Evolutionary conservation across 23 red algal genomes (phyloP), one percentile per base, ranked within the genome.

Genomic region (Gracilaria caudata): DNA sequence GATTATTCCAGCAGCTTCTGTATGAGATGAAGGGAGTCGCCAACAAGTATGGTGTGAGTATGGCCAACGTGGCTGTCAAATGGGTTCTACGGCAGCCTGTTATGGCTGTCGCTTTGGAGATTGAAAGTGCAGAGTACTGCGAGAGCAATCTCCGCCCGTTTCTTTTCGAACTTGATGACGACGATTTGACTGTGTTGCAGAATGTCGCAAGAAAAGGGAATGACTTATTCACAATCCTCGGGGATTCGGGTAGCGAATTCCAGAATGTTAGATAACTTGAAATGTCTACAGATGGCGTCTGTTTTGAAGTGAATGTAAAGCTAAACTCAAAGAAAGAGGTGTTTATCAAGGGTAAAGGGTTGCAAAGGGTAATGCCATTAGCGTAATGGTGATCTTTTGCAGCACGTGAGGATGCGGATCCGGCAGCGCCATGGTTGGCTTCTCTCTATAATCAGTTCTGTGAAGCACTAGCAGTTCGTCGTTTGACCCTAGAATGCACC

Each of bases 1-100:
- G 74, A 16, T 38, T 89, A 21, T 89, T 89, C 60, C 85, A 89
- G 28, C 64, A 89, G 33, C 68, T 89, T 47, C 72, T 89, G 7
- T 89, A 89, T 55, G 74, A 68, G 35, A 79, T 89, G 24, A 89
- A 89, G 35, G 72, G 55, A 16, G 60, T 89, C 28, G 85, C 85
- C 4, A 72, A 89, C 55, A 89, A 89, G 56, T 56, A 89, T 65
- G 85, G 61, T 21, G 85, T 89, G 49, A 89, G 72, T 66, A 79
- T 89, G 85, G 72, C 68, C 11, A 89, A 78, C 49, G 85, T 89
- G 19, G 85, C 68, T 13, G 61, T 89, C 34, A 89, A 77, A 26
- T 89, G 85, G 85, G 85, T 54, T 7, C 55, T 89, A 10, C 43
- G 72, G 39, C 55, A 77, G 55, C 68, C 68, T 25, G 70, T 57